Evolutionary conservation across 2,329 filamentous ascomycete genomes (phyloP).

Genomic region (Colletotrichum destructivum): DNA sequence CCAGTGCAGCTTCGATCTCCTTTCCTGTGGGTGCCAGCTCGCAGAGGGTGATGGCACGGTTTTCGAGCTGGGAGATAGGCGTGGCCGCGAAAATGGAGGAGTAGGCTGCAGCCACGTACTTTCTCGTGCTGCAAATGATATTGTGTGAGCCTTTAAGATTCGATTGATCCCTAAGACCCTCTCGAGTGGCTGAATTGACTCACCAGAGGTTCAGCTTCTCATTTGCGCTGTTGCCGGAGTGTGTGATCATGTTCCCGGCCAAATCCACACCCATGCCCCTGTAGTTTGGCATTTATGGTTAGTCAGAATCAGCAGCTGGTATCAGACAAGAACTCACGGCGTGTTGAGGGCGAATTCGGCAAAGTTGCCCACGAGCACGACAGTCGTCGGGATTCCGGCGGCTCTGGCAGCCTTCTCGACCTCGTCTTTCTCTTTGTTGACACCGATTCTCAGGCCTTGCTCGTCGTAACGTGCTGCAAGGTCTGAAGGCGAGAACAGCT

Average conservation of each 20-base stretch:
- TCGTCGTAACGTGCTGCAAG: slow-evolving; percentile 46
- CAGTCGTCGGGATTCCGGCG: slow-evolving; percentile 45
- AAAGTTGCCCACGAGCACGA: slow-evolving; percentile 46
- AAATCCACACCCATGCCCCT: slow-evolving; percentile 28
- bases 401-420: slow-evolving; percentile 45
- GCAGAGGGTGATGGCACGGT: slow-evolving; percentile 45
- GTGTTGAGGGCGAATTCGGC: slow-evolving; percentile 47
- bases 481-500: slow-evolving; percentile 50
- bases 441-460: slow-evolving; percentile 43
- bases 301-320: background rate
- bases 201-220: slow-evolving; percentile 24
- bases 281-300: background rate
- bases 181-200: background rate
- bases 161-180: background rate
- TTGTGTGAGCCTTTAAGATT: background rate
- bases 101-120: slow-evolving; percentile 49
- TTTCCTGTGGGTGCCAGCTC: slow-evolving; percentile 47
- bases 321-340: background rate
- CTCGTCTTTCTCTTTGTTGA: slow-evolving; percentile 46
- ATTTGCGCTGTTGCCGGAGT: slow-evolving; percentile 10
- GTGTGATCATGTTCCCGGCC: slow-evolving; percentile 9
- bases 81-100: slow-evolving; percentile 48
- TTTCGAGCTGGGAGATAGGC: slow-evolving; percentile 44
- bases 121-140: slow-evolving; percentile 43
- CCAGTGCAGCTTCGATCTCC: slow-evolving; percentile 44